Evolutionary conservation across 2,329 filamentous ascomycete species (phyloP).

Genomic region (Falciphora oryzae): DNA sequence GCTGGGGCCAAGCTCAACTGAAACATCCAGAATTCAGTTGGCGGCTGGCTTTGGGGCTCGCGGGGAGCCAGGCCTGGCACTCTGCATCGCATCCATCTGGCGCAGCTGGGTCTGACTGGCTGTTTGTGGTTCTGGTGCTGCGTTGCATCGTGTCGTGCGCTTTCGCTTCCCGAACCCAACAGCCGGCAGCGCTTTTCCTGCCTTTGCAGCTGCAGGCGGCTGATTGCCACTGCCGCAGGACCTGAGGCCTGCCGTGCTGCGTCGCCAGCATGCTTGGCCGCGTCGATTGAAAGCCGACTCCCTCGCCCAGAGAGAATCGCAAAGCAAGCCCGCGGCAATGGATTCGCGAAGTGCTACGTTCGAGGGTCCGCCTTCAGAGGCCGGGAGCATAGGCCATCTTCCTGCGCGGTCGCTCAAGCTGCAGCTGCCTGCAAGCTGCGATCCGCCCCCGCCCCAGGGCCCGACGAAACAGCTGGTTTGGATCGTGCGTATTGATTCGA

Average conservation of each 20-base stretch:
- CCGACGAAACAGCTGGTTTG: slow-evolving; percentile 74
- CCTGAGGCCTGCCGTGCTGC: not conserved
- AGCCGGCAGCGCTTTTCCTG: not conserved
- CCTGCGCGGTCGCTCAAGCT: slow-evolving; percentile 23
- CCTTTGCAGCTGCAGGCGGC: not conserved
- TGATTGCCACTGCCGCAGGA: not conserved
- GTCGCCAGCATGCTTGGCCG: not conserved
- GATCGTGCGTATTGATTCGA: slow-evolving; percentile 56
- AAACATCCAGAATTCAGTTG: not conserved
- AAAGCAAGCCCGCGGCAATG: not conserved
- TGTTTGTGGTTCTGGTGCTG: not conserved
- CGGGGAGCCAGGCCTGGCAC: no score
- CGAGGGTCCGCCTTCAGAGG: slow-evolving; percentile 8
- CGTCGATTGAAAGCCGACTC: not conserved
- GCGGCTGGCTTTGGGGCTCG: no score
- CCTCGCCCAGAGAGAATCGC: not conserved
- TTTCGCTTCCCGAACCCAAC: not conserved
- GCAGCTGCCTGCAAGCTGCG: slow-evolving; percentile 75
- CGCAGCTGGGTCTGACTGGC: not conserved
- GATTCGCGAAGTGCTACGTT: slow-evolving; percentile 4
- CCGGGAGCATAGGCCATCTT: slow-evolving; percentile 1
- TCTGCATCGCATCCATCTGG: no score
- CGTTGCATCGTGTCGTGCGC: not conserved
- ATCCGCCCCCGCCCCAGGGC: slow-evolving; percentile 68
- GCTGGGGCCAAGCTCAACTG: not conserved